phyloP scores from a whole-genome alignment of 2,329 filamentous ascomycete genomes.

The Colletotrichum liaoningense region DNA sequence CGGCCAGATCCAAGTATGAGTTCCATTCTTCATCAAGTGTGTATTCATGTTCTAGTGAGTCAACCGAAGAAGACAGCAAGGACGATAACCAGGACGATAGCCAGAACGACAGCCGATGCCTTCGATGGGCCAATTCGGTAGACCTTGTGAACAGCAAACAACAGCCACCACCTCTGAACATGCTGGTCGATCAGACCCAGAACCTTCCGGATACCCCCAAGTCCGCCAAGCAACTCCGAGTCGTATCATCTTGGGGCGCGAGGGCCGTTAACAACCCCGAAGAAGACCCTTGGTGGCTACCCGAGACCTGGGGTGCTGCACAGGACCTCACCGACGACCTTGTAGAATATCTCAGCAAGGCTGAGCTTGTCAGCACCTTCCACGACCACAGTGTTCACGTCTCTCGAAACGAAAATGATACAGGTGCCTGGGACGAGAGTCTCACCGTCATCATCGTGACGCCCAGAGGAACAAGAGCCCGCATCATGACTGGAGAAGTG shows the following conservation, averaged over 20 bases:
- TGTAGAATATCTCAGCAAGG: neutral
- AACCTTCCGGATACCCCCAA: neutral
- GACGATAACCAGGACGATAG: no score
- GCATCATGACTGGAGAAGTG: neutral
- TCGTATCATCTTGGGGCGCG: neutral
- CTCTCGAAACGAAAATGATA: neutral
- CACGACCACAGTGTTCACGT: neutral
- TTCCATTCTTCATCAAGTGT: neutral
- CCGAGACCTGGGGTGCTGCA: slow-evolving; percentile 1
- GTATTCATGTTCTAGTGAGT: neutral
- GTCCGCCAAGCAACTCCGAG: neutral
- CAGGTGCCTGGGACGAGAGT: neutral
- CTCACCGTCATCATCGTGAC: neutral
- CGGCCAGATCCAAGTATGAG: neutral
- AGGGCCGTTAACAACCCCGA: neutral
- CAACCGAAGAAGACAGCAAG: neutral
- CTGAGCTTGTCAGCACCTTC: neutral
- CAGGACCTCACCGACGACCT: neutral
- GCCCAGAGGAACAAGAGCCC: neutral
- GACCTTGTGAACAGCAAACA: neutral
- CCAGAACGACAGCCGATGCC: neutral
- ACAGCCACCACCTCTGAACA: neutral
- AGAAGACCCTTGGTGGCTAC: slow-evolving; percentile 1
- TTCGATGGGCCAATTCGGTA: neutral
- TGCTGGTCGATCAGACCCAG: neutral